Base-by-base conservation (phyloP, 495 filamentous ascomycete species). In the Lasiosphaeria ovina region DNA sequence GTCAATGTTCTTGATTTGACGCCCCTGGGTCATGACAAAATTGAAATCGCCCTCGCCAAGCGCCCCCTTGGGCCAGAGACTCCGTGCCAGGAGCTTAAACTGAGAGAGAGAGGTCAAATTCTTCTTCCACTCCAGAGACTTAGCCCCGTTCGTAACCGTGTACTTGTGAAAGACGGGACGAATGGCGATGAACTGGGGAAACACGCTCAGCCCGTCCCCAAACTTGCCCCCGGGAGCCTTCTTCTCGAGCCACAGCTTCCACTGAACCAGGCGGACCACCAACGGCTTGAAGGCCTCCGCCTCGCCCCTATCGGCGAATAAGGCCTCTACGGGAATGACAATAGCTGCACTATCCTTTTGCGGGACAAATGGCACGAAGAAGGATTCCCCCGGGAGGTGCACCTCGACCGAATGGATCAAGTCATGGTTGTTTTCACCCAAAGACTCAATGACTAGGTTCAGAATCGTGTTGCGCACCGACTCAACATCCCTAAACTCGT, bases 81-180 rank as follows among this genome's bases (percentile, higher is more conserved):
- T 24, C 24, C 24, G 24, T 24, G 24, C 24, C 24, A 24, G 24
- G 24, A 24, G 24, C 24, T 2, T 24, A 24, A 24, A 24, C 24
- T 24, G 24, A 24, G 24, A 24, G 24, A 24, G 24, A 24, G 24
- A 24, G 24, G 24, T 24, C 24, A 24, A 24, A 24, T 24, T 24
- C 24, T 24, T 24, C 24, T 24, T 24, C 24, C 24, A 24, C 24
- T 24, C 24, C 24, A 24, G 2, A 24, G 24, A 24, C 24, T 24
- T 24, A 2, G 24, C 24, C 24, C 24, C 24, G 24, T 24, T 24
- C 24, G 24, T 24, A 24, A 24, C 17, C 6, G 44, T 45, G 35
- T 71, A 67, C 1, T 49, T 1, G 17, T 32, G n/a, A 32, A 62
- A 72, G 16, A 68, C 34, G 2, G 69, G 69, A 8, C 63, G 65